Evolutionary conservation across 352 stramenopile species (phyloP).

Genomic region (Globisporangium takayamanum): DNA sequence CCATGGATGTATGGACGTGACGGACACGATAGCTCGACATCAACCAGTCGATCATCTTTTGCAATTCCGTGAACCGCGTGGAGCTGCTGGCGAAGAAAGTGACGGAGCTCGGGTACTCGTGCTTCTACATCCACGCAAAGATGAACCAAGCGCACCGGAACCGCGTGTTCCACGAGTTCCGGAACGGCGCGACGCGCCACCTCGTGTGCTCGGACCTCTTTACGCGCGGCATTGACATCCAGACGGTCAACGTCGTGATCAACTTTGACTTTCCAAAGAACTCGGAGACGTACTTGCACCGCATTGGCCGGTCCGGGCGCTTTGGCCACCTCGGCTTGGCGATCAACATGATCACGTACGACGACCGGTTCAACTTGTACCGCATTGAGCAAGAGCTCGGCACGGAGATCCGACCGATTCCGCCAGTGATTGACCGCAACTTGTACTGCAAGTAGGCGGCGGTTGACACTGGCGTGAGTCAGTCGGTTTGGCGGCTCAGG

Average conservation of each 20-base stretch:
- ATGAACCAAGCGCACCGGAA: slow-evolving; percentile 99
- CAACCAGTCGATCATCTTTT: slow-evolving; percentile 99
- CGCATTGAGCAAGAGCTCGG: slow-evolving; percentile 98
- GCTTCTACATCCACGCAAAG: slow-evolving; percentile 99
- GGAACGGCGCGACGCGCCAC: slow-evolving; percentile 95
- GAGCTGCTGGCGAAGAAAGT: slow-evolving; percentile 99
- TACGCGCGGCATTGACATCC: slow-evolving; percentile 99
- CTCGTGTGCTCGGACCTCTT: slow-evolving; percentile 99
- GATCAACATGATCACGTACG: slow-evolving; percentile 99
- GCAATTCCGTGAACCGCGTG: slow-evolving; percentile 99
- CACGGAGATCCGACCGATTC: slow-evolving; percentile 99
- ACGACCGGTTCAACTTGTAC: slow-evolving; percentile 97
- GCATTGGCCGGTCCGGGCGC: slow-evolving; percentile 97
- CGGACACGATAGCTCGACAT: slow-evolving; percentile 89
- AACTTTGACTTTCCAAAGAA: slow-evolving; percentile 99
- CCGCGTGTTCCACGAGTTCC: slow-evolving; percentile 99
- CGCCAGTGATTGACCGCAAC: slow-evolving; percentile 96
- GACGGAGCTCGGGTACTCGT: slow-evolving; percentile 98
- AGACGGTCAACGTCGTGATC: slow-evolving; percentile 99
- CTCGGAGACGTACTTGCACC: slow-evolving; percentile 99
- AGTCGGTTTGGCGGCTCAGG: background rate
- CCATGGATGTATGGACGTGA: no score
- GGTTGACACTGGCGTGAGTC: background rate
- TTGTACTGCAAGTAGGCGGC: slow-evolving; percentile 92
- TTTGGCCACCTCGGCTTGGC: slow-evolving; percentile 98